A percentile compares a stretch with the other conserved stretches of the same genome.
Conservation (phyloP, 2,329 filamentous ascomycete genomes). For the Hyphodiscus sp. region DNA sequence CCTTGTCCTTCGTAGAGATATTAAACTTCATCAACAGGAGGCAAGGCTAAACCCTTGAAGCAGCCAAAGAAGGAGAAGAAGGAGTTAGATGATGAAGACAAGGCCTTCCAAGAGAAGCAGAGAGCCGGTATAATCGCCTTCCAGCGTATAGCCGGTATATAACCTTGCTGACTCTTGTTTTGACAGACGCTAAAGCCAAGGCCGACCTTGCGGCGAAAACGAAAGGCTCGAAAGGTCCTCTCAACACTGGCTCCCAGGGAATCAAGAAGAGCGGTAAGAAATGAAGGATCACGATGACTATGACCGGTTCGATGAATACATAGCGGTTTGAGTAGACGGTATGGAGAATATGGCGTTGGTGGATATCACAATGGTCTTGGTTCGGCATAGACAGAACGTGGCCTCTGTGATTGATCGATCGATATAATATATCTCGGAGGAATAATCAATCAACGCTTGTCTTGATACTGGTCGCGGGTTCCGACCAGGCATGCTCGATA, state of each 20-base stretch:
- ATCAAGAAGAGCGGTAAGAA: constrained; percentile 99
- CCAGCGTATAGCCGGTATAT: neutral
- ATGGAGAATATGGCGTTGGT: constrained; percentile 15
- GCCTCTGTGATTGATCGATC: neutral
- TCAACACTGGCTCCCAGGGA: constrained; percentile 77
- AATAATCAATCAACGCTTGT: neutral
- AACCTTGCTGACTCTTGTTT: constrained; percentile 6
- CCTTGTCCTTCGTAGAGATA: constrained; percentile 1
- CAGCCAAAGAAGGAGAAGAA: constrained; percentile 70
- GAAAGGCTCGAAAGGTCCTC: constrained; percentile 72
- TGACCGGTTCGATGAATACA: neutral
- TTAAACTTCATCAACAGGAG: constrained; percentile 46
- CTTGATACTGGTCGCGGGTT: too few species aligned
- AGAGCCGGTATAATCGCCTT: constrained; percentile 59
- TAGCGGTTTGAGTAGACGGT: constrained; percentile 4
- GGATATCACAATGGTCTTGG: neutral
- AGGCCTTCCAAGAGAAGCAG: constrained; percentile 78
- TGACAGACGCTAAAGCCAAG: constrained; percentile 70
- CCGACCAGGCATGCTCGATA: too few species aligned
- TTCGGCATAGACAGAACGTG: neutral
- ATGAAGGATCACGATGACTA: constrained; percentile 35
- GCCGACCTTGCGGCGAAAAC: constrained; percentile 79
- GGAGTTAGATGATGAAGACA: constrained; percentile 82
- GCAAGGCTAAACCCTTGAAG: constrained; percentile 83
- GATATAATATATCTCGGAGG: neutral